Evolutionary conservation across 1,284 basidiomycete genomes (phyloP), one percentile per base, ranked within the genome.

Genomic region (Apiotrichum akiyoshidainum): DNA sequence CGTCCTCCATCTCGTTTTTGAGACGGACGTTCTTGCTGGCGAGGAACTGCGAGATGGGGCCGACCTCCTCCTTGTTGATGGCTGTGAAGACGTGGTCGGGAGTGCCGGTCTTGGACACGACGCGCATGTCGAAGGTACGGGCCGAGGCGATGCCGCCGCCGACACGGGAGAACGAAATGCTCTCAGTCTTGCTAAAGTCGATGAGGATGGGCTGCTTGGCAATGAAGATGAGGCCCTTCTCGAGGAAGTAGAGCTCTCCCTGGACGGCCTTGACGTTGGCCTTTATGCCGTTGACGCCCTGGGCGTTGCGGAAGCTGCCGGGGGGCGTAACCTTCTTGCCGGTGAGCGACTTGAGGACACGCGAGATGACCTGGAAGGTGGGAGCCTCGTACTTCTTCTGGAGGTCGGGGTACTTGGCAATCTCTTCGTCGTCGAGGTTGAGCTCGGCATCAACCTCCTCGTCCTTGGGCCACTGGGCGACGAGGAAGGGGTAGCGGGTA

Each of bases 181-280:
- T 88, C 68, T 93, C 87, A 59, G 98, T 89, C 70, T 98, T 92
- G 57, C 86, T 85, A 65, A 96, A 87, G 66, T 96, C 90, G 68
- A 98, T 85, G 69, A 97, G 87, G 41, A 88, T 87, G 1, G 96
- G 94, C 70, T 93, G 89, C 78, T 98, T 99, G 59, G 94, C 93
- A 56, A 99, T 93, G 81, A 98, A 99, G 79, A 99, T 91, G 52
- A 99, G 83, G 74, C 90, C 92, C 84, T 97, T 97, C 76, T 99
- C 96, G 63, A 99, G 86, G 81, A 98, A 86, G 83, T 97, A 99
- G 31, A 99, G 85, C 75, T 97, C 92, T 63, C 96, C 96, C 77
- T 97, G 94, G 16, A 90, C 85, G 46, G 96, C 96, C 80, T 99
- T 99, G 71, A 99, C 84, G 78, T 98, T 98, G 68, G 92, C 94